A percentile compares a stretch with the other conserved stretches of the same genome.
These are phyloP conservation scores for Cornus suecica DNA, from an alignment of 148 eudicot species.

Conservation along the genomic window DNA sequence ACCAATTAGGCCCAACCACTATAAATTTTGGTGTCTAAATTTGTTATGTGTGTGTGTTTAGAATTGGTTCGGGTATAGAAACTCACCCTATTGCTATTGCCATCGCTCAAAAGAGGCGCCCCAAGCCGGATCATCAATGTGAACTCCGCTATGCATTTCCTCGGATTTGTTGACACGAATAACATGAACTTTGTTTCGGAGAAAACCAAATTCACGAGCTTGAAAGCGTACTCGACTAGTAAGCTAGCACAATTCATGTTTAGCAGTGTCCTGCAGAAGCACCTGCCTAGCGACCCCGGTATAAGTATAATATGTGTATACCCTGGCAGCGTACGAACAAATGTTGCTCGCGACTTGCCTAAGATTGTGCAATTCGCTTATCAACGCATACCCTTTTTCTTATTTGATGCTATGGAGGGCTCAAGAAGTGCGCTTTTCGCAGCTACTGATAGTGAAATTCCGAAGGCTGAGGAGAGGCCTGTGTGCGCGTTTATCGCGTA, in stretches of 20 bases:
- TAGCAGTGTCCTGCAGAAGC: conserved; percentile 23
- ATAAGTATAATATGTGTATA: conserved; percentile 24
- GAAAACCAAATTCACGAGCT: conserved; percentile 22
- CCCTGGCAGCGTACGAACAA: conserved; percentile 29
- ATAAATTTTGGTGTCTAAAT: no score
- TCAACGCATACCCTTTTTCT: conserved; percentile 13
- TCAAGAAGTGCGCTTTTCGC: conserved; percentile 29
- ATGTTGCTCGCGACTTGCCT: conserved; percentile 30
- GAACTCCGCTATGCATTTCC: conserved; percentile 24
- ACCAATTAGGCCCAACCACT: no score
- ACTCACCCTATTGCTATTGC: conserved; percentile 36
- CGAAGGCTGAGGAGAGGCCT: conserved; percentile 22
- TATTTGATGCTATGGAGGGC: conserved; percentile 26
- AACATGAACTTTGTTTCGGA: conserved; percentile 26
- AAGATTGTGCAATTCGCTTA: conserved; percentile 17
- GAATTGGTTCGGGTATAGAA: no score
- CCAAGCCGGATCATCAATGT: conserved; percentile 39
- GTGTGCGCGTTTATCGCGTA: conserved; percentile 21
- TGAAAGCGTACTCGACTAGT: conserved; percentile 31
- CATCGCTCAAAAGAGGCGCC: conserved; percentile 31
- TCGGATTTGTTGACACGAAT: conserved; percentile 22
- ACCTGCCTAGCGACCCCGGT: conserved; percentile 10
- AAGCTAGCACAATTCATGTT: conserved; percentile 38
- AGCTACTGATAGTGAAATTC: conserved; percentile 25
- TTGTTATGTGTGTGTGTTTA: no score